Evolutionary conservation across 257 asterid genomes (phyloP).

Genomic region (Forsythia suspensa): DNA sequence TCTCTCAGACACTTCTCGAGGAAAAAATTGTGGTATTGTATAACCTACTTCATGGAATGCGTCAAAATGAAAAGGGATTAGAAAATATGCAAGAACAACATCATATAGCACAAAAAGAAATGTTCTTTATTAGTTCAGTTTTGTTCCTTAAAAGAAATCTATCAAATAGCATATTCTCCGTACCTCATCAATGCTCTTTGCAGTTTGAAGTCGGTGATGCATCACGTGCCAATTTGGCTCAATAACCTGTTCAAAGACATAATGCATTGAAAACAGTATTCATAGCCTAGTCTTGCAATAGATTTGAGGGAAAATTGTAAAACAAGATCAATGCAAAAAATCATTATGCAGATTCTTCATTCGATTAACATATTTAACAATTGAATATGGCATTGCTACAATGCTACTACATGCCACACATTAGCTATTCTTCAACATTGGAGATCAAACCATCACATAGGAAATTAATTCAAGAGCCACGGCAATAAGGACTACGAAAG

Average conservation of each 20-base stretch:
- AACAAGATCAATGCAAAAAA: conserved; percentile 2
- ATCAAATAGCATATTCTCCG: conserved; percentile 13
- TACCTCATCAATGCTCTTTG: conserved; percentile 97
- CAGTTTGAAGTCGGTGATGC: conserved; percentile 89
- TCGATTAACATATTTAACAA: conserved; percentile 8
- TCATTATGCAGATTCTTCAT: not conserved
- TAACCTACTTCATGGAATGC: conserved; percentile 57
- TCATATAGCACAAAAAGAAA: conserved; percentile 1
- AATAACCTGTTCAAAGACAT: conserved; percentile 63
- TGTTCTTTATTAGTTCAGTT: conserved; percentile 5
- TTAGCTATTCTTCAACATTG: not conserved
- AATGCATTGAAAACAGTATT: not conserved
- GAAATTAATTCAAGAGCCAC: not conserved
- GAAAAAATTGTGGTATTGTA: conserved; percentile 86
- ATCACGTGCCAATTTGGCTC: conserved; percentile 98
- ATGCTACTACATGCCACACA: conserved; percentile 5
- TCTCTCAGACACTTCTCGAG: conserved; percentile 94
- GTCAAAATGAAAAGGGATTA: conserved; percentile 21
- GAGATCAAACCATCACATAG: not conserved
- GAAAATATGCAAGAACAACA: not conserved
- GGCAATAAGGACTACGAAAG: not conserved
- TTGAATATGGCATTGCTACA: not conserved
- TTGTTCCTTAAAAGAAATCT: conserved; percentile 14
- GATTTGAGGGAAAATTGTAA: conserved; percentile 8
- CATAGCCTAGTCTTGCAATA: not conserved